phyloP scores from a whole-genome alignment of 176 grass and related monocot species.

The Eremochloa ophiuroides region DNA sequence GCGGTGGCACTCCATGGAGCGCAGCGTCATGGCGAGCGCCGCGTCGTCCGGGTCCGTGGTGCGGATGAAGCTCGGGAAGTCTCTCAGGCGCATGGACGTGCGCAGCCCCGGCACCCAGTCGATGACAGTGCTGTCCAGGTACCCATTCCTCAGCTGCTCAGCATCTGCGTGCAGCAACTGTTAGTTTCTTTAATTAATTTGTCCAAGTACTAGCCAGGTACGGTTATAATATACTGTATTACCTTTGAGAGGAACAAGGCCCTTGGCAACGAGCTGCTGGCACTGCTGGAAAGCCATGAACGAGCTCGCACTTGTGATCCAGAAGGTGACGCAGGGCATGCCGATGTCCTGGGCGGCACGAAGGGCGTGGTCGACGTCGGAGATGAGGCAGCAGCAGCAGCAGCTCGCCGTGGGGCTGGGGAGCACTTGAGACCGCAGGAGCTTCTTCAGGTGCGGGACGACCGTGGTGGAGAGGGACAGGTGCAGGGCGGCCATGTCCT shows the following conservation, averaged over 20 bases:
- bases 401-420: background rate
- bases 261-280: background rate
- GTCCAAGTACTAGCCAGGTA: background rate
- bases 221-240: too few species aligned
- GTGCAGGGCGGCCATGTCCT: background rate
- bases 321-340: constrained; percentile 23
- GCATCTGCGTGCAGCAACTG: background rate
- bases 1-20: background rate
- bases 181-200: too few species aligned
- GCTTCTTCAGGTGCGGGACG: background rate
- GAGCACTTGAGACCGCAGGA: background rate
- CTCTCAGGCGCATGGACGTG: background rate
- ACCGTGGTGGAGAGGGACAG: background rate
- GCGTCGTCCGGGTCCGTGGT: constrained; percentile 12
- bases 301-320: background rate
- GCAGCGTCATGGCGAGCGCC: fast-evolving
- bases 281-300: constrained; percentile 9
- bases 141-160: constrained; percentile 9
- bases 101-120: constrained; percentile 30
- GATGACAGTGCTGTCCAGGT: constrained; percentile 15
- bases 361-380: constrained; percentile 8
- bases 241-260: constrained; percentile 29
- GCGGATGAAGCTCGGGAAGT: constrained; percentile 23
- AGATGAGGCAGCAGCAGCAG: constrained; percentile 12
- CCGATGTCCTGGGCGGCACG: constrained; percentile 4